Percentiles rank a stretch among this genome's conserved stretches.
These are phyloP conservation scores for Candida sojae DNA, from an alignment of 1,139 yeast species.

Conservation along the genomic window DNA sequence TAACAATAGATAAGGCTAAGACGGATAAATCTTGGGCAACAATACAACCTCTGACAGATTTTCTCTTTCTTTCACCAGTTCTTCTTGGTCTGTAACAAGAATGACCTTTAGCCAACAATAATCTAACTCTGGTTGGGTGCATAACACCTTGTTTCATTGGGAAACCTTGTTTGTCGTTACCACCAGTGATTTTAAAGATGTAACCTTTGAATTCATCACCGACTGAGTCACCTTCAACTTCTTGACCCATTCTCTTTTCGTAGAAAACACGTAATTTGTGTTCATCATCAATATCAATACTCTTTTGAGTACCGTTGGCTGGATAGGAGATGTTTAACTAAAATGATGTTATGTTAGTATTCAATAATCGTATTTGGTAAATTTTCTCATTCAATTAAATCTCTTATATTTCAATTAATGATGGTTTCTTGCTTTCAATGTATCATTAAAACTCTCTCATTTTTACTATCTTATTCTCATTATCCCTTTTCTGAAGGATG, in stretches of 20 bases:
- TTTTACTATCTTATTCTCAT: too few relatives aligned
- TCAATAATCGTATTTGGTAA: neutral
- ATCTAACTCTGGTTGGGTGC: constrained; percentile 99
- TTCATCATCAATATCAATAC: constrained; percentile 97
- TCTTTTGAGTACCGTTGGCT: constrained; percentile 99
- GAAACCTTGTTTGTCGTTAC: constrained; percentile 99
- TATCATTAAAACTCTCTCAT: too few relatives aligned
- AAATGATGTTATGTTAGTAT: constrained; percentile 18
- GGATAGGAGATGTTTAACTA: constrained; percentile 99
- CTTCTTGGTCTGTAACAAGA: constrained; percentile 99
- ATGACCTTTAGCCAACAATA: constrained; percentile 90
- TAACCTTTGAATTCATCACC: constrained; percentile 99
- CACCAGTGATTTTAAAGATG: constrained; percentile 98
- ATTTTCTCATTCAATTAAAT: too few relatives aligned
- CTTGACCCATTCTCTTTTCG: constrained; percentile 99
- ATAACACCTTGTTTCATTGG: constrained; percentile 99
- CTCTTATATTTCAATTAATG: too few relatives aligned
- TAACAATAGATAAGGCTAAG: constrained; percentile 87
- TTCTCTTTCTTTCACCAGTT: constrained; percentile 99
- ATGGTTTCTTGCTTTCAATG: too few relatives aligned
- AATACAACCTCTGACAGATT: constrained; percentile 99
- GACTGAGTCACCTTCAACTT: constrained; percentile 97
- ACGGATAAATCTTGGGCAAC: constrained; percentile 98
- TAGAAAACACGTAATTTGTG: constrained; percentile 98
- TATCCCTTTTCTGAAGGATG: too few relatives aligned